Percentiles rank a stretch among this genome's conserved stretches.
Evolutionary conservation across 1,139 yeast genomes (phyloP).

Genomic region (Scheffersomyces titani): DNA sequence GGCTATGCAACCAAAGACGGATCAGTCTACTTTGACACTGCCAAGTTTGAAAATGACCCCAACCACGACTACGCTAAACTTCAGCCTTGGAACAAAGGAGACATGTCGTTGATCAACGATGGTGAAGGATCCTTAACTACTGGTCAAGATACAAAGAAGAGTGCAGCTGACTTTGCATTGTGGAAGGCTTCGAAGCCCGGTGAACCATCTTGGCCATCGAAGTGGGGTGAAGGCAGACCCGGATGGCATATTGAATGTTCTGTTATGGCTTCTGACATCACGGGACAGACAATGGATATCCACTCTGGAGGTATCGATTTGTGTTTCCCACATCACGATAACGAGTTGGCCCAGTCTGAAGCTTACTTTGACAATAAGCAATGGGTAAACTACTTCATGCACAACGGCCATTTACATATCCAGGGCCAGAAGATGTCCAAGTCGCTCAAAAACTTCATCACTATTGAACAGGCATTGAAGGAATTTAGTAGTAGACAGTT

Average conservation of each 20-base stretch:
- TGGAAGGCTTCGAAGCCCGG: constrained; percentile 98
- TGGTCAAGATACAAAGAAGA: constrained; percentile 58
- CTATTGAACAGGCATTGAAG: constrained; percentile 85
- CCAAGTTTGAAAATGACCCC: constrained; percentile 68
- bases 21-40: constrained; percentile 93
- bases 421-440: constrained; percentile 99
- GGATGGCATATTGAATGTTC: constrained; percentile 99
- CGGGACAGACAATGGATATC: constrained; percentile 84
- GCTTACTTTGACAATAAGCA: constrained; percentile 87
- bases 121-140: constrained; percentile 89
- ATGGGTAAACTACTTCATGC: constrained; percentile 96
- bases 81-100: constrained; percentile 98
- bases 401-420: constrained; percentile 95
- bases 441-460: constrained; percentile 89
- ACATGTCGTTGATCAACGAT: constrained; percentile 80
- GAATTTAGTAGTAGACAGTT: constrained; percentile 76
- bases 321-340: constrained; percentile 99
- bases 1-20: constrained; percentile 86
- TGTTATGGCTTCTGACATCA: constrained; percentile 93
- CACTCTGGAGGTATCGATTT: constrained; percentile 97
- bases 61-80: constrained; percentile 89
- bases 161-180: constrained; percentile 86
- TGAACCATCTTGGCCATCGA: constrained; percentile 93
- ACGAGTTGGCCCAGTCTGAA: constrained; percentile 95
- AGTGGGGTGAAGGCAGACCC: constrained; percentile 98